These are phyloP conservation scores for Pseudomicrostroma phylloplanum DNA, from an alignment of 1,284 basidiomycete species.

Conservation along the genomic window DNA sequence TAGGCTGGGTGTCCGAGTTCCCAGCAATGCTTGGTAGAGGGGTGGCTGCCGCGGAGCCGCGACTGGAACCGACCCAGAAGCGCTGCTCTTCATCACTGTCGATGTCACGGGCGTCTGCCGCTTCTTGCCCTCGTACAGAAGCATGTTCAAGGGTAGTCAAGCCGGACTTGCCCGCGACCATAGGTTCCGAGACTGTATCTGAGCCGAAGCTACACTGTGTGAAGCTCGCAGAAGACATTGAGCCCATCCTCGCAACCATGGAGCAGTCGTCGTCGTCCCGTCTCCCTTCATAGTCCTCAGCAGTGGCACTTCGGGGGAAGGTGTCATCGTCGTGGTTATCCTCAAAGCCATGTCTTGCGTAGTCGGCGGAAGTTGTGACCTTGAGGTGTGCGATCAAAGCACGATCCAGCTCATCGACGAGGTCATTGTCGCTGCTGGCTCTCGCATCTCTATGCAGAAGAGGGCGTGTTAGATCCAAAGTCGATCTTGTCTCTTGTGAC, in stretches of 20 bases:
- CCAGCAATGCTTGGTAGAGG: neutral
- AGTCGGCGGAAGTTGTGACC: no score
- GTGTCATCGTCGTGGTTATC: neutral
- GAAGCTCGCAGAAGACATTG: neutral
- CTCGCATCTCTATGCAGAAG: neutral
- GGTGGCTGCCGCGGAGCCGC: neutral
- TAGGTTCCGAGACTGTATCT: no score
- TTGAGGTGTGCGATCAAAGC: no score
- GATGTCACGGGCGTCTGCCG: neutral
- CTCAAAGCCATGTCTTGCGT: no score
- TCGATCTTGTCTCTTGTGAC: neutral
- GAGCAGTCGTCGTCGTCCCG: neutral
- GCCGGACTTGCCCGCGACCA: neutral
- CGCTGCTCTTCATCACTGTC: neutral
- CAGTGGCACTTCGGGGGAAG: neutral
- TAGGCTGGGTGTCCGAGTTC: neutral
- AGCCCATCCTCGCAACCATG: conserved; percentile 4
- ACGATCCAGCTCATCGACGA: neutral
- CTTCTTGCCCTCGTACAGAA: neutral
- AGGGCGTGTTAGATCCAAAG: neutral
- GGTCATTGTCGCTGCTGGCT: neutral
- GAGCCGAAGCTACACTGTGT: no score
- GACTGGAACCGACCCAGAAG: neutral
- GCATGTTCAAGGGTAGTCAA: neutral
- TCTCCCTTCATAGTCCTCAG: neutral